Evolutionary conservation across 352 stramenopile genomes (phyloP).

Genomic region (Phytophthora agathidicida): DNA sequence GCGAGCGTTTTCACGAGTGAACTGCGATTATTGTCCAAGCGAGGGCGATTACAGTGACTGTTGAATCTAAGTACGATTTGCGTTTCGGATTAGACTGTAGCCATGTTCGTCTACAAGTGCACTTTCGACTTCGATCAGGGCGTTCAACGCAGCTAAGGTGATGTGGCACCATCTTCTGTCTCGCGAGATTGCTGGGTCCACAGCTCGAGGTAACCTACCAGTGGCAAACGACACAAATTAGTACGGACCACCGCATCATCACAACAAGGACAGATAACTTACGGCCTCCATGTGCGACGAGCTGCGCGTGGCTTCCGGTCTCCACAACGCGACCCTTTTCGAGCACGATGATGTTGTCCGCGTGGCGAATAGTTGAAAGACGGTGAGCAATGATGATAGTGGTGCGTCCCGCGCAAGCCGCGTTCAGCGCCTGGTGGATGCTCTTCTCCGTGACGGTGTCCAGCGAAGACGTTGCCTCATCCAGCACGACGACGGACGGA

Average conservation of each 20-base stretch:
- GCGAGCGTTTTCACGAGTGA: conserved; percentile 24
- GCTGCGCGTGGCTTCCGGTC: conserved; percentile 45
- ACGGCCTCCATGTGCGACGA: conserved; percentile 54
- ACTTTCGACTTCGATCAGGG: too few species aligned
- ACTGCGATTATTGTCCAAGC: conserved; percentile 12
- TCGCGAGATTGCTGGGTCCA: conserved; percentile 52
- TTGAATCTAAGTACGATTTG: conserved; percentile 21
- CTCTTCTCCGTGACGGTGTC: conserved; percentile 78
- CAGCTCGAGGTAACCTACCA: conserved; percentile 42
- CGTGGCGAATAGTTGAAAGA: conserved; percentile 79
- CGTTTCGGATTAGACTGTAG: not conserved
- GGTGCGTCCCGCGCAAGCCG: conserved; percentile 59
- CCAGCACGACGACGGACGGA: conserved; percentile 73
- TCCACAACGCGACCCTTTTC: conserved; percentile 62
- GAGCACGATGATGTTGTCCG: conserved; percentile 73
- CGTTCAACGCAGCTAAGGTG: not conserved
- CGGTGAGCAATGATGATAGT: conserved; percentile 84
- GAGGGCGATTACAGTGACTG: conserved; percentile 1
- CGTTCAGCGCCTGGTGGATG: conserved; percentile 66
- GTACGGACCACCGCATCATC: not conserved
- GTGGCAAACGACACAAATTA: conserved; percentile 2
- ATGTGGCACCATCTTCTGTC: conserved; percentile 5
- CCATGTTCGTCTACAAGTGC: conserved; percentile 15
- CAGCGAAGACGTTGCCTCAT: conserved; percentile 82
- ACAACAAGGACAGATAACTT: conserved; percentile 7